Evolutionary conservation across 257 asterid species (phyloP), one percentile per base, ranked within the genome.

Genomic region (Fraxinus quadrangulata): DNA sequence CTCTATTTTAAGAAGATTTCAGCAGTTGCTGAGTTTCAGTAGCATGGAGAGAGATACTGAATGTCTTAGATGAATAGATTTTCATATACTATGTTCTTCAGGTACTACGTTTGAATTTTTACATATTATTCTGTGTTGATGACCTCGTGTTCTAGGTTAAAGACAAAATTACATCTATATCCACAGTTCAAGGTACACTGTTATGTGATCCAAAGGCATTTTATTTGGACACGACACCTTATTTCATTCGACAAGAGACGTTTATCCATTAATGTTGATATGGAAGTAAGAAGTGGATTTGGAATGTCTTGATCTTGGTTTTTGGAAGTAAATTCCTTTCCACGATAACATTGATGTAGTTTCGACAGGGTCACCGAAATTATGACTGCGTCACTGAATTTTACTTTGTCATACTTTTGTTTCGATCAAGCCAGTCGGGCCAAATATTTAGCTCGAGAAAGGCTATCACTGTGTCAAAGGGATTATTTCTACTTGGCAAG

Each of bases 1-100:
- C 34, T 56, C 47, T 77, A 47, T 59, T 68, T 67, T 68, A 73
- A n/a, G 65, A 47, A 39, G 13, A 66, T 65, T 23, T 42, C 42
- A 49, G 78, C 75, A 42, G 26, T 68, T 33, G 69, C 69, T 0
- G 19, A 26, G 66, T 51, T 68, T 19, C 34, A 11, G 65, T 36
- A 34, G 31, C 21, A 19, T 31, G 73, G 63, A 24, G 23, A 19
- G 65, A 47, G 82, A 37, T 51, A 5, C 54, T 68, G 21, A 63
- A 67, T 63, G 70, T n/a, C 72, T 30, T 70, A 23, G 40, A 70
- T 56, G 4, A 66, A 39, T 75, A 9, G 33, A 24, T 11, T 24
- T 56, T 6, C 28, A 56, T n/a, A 7, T 21, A 59, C 11, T 24
- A 63, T 24, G 34, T 63, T 63, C 68, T 63, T 24, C 36, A 63